Percentiles rank a stretch among this genome's conserved stretches.
Evolutionary conservation across 768 basidiomycete genomes (phyloP).

Genomic region (Pisolithus marmoratus): DNA sequence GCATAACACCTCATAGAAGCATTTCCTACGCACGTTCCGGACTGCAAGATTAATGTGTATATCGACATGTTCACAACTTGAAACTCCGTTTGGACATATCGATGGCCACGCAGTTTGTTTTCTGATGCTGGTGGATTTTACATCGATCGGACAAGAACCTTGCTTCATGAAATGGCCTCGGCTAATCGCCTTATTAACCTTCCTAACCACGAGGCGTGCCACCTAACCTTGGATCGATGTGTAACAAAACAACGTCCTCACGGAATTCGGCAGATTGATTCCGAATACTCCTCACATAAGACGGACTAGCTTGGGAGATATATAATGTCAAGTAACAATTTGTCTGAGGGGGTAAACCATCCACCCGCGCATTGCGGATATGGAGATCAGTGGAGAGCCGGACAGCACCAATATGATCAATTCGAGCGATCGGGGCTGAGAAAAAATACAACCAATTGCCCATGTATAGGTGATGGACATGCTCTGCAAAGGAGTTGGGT

Average conservation of each 20-base stretch:
- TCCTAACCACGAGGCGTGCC: not conserved
- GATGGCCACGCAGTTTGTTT: not conserved
- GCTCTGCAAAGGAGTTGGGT: too few species aligned
- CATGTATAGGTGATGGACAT: too few species aligned
- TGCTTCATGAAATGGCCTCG: not conserved
- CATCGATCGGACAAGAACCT: not conserved
- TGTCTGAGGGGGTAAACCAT: not conserved
- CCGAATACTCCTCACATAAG: not conserved
- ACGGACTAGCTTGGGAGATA: not conserved
- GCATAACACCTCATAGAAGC: conserved; percentile 43
- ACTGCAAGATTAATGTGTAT: conserved; percentile 8
- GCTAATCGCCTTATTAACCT: not conserved
- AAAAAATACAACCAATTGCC: too few species aligned
- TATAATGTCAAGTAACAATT: not conserved
- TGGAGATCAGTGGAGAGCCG: too few species aligned
- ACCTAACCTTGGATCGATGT: not conserved
- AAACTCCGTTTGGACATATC: not conserved
- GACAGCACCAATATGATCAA: too few species aligned
- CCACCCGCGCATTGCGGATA: not conserved
- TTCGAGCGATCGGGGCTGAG: too few species aligned
- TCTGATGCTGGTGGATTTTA: not conserved
- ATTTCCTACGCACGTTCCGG: conserved; percentile 63
- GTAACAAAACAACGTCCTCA: not conserved
- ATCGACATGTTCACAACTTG: not conserved
- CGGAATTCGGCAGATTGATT: not conserved